Base-by-base conservation (phyloP, 306 rosid genomes). In the Casuarina equisetifolia region DNA sequence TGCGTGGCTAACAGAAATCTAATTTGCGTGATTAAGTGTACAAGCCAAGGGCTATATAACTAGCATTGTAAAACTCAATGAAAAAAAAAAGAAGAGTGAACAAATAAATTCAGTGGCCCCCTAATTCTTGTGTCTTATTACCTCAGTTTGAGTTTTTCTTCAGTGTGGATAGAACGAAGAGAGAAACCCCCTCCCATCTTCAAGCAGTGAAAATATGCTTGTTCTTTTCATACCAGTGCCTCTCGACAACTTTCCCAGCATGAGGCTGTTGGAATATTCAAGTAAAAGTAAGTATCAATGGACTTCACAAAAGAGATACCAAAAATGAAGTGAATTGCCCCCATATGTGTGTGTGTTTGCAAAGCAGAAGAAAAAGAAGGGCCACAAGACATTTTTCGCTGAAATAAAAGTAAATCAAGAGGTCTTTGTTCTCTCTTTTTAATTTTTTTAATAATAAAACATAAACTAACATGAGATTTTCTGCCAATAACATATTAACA, bases 141-240 rank as follows among this genome's bases (percentile, higher is more conserved):
- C n/a, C n/a, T n/a, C n/a, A n/a, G n/a, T n/a, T n/a, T n/a, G n/a
- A n/a, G n/a, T n/a, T n/a, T n/a, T n/a, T n/a, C n/a, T n/a, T n/a
- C n/a, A 38, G 45, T 38, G 25, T 4, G 43, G 32, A 25, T 12
- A 11, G 0, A 35, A 16, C 38, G 25, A 16, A 76, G 59, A 80
- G 82, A 85, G 63, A 63, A 63, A 50, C 44, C n/a, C 52, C 97
- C 97, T 92, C 97, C 98, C 97, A 95, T 92, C 97, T 95, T 73
- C 97, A 95, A 79, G 98, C 97, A 62, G 97, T 97, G 80, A 92
- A 95, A 64, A 95, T 95, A 81, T 91, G 97, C 87, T 95, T 95
- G 87, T 95, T 92, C 91, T 91, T 95, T 84, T 95, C 98, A 72
- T 92, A 95, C 98, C 97, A 95, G 76, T 95, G 98, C 88, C 97